Evolutionary conservation across 176 grass and related monocot species (phyloP).

Genomic region (Secale cereale): DNA sequence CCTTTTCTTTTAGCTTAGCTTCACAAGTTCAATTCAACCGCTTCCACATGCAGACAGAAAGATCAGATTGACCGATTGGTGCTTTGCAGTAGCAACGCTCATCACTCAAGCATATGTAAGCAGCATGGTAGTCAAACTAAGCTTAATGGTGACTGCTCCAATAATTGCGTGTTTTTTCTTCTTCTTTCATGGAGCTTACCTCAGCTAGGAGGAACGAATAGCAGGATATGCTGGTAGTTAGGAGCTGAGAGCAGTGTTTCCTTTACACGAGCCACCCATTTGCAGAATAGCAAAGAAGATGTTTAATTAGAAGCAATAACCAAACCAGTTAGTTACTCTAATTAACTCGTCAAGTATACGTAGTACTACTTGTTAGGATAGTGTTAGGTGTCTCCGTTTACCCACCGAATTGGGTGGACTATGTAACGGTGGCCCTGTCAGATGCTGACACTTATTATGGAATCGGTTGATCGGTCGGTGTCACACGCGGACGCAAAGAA

Average conservation of each 20-base stretch:
- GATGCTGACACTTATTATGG: conserved; percentile 5
- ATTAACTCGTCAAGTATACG: no score
- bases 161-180: background rate
- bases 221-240: background rate
- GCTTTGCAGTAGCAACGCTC: no score
- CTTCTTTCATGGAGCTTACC: background rate
- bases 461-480: conserved; percentile 18
- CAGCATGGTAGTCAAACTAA: background rate
- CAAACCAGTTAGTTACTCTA: background rate
- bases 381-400: background rate
- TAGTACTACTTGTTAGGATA: background rate
- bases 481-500: background rate
- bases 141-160: background rate
- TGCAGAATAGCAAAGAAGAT: background rate
- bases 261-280: background rate
- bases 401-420: background rate
- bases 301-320: background rate
- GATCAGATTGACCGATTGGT: background rate
- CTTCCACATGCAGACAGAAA: no score
- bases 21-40: background rate
- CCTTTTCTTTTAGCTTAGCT: background rate
- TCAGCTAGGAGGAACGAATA: background rate
- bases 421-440: background rate
- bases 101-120: background rate
- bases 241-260: background rate